Conservation (phyloP, 805 yeast genomes). For the Ogataea kodamae region DNA sequence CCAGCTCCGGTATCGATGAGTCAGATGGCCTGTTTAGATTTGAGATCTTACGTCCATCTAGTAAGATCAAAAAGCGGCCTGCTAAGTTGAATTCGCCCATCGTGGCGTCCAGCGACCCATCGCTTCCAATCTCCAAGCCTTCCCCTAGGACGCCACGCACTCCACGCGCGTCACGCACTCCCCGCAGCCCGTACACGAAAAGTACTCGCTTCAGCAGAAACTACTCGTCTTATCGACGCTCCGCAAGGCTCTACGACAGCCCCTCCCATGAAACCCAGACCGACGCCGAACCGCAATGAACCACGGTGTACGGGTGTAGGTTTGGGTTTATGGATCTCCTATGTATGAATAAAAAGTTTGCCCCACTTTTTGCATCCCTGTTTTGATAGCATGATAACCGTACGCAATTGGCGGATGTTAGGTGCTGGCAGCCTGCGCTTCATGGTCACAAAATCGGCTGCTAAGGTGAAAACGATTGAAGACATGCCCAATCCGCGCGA, state of each 20-base stretch:
- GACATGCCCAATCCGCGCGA: conserved; percentile 34
- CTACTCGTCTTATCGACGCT: conserved; percentile 15
- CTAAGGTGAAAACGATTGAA: conserved; percentile 16
- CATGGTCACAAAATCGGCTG: neutral
- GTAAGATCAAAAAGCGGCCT: conserved; percentile 34
- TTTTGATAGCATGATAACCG: conserved; percentile 2
- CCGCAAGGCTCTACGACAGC: conserved; percentile 16
- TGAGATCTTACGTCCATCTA: conserved; percentile 39
- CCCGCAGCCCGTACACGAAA: conserved; percentile 21
- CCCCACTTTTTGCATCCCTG: conserved; percentile 5
- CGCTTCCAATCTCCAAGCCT: conserved; percentile 27
- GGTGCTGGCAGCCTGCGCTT: neutral
- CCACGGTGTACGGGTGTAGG: conserved; percentile 7
- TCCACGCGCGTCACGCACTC: conserved; percentile 21
- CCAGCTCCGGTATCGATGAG: conserved; percentile 27
- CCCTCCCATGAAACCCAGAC: conserved; percentile 15
- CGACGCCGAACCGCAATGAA: conserved; percentile 1
- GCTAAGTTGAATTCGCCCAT: conserved; percentile 23
- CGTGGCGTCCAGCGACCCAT: conserved; percentile 17
- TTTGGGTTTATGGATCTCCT: no score
- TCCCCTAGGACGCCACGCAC: conserved; percentile 28
- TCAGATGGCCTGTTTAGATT: conserved; percentile 44
- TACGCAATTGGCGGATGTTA: neutral
- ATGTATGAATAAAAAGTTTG: conserved; percentile 2
- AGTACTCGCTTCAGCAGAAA: conserved; percentile 20